phyloP scores from a whole-genome alignment of 2,329 filamentous ascomycete species.

The Basipetospora chlamydospora region DNA sequence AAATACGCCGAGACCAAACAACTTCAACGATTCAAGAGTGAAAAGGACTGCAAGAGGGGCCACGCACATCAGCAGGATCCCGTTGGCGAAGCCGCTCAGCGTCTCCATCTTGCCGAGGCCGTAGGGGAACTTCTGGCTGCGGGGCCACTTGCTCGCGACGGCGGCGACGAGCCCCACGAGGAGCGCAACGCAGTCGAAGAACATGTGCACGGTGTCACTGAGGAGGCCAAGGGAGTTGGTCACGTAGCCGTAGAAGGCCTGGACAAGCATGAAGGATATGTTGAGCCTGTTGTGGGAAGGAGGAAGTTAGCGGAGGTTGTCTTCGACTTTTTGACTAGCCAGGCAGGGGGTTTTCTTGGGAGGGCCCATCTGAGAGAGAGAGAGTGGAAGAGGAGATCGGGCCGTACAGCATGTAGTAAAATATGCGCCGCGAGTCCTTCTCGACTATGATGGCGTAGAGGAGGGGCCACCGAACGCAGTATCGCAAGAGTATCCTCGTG shows the following conservation, averaged over 20 bases:
- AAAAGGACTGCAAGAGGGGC: not conserved
- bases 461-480: conserved; percentile 58
- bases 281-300: conserved; percentile 50
- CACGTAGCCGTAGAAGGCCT: conserved; percentile 84
- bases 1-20: too few relatives aligned
- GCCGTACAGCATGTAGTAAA: conserved; percentile 84
- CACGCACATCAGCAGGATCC: conserved; percentile 74
- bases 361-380: conserved; percentile 9
- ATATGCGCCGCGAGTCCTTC: conserved; percentile 85
- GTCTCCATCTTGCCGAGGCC: conserved; percentile 96
- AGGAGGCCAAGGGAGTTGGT: conserved; percentile 91
- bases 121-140: conserved; percentile 78
- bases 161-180: conserved; percentile 81
- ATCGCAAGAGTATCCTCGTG: conserved; percentile 57
- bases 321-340: too few relatives aligned
- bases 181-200: conserved; percentile 91
- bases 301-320: too few relatives aligned
- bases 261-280: conserved; percentile 85
- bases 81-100: conserved; percentile 89
- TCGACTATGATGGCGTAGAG: conserved; percentile 77
- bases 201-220: conserved; percentile 98
- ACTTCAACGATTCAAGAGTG: too few relatives aligned
- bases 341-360: not conserved
- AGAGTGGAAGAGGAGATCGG: too few relatives aligned
- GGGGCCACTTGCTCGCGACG: conserved; percentile 93